These are phyloP conservation scores for Vaccinium vitisidaea DNA, from an alignment of 148 eudicot species.

Conservation along the genomic window DNA sequence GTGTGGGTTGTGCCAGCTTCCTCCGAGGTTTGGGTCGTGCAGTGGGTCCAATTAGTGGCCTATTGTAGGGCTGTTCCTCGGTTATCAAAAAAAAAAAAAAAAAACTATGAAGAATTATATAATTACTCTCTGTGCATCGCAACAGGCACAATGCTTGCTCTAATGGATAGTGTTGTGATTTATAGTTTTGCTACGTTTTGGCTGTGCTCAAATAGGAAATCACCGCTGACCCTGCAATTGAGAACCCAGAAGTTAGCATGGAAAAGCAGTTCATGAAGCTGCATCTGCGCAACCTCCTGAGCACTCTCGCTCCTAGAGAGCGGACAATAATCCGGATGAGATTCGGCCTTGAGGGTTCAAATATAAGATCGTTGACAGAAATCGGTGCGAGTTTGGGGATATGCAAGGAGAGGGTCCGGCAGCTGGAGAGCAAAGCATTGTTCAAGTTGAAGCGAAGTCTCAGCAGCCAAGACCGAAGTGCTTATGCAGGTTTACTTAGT, in stretches of 20 bases:
- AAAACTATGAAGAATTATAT: background rate
- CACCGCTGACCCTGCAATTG: conserved; percentile 64
- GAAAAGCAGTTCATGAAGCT: conserved; percentile 71
- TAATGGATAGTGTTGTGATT: background rate
- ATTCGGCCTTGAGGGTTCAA: conserved; percentile 57
- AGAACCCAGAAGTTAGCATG: conserved; percentile 50
- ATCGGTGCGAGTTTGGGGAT: conserved; percentile 71
- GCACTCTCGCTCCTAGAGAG: conserved; percentile 58
- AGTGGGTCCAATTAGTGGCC: no score
- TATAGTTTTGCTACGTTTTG: background rate
- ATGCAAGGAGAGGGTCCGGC: conserved; percentile 84
- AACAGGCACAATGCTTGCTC: background rate
- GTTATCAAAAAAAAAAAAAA: no score
- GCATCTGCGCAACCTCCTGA: conserved; percentile 60
- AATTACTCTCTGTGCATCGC: background rate
- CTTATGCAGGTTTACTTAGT: conserved; percentile 62
- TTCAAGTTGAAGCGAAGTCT: conserved; percentile 70
- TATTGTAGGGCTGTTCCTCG: no score
- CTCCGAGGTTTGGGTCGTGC: no score
- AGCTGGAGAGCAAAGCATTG: conserved; percentile 77
- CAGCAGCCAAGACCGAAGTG: conserved; percentile 53
- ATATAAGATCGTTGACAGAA: conserved; percentile 55
- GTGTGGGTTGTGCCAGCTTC: no score
- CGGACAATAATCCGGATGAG: conserved; percentile 59
- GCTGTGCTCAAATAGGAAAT: conserved; percentile 50